Base-by-base conservation (phyloP, 331 rosid species). In the Cydonia oblonga region DNA sequence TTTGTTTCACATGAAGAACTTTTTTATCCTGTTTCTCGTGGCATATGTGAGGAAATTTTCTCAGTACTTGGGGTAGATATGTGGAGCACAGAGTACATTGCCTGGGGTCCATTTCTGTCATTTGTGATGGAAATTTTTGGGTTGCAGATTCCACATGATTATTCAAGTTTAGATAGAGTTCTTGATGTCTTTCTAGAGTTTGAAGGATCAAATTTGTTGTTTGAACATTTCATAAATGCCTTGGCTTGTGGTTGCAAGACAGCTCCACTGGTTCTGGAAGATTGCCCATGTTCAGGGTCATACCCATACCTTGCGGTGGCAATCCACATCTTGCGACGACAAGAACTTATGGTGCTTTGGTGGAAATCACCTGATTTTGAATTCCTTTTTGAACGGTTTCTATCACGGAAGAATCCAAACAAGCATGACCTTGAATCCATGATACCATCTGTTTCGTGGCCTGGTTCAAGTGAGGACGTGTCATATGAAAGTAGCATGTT, bases 391-490 rank as follows among this genome's bases (percentile, higher is more conserved):
- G 96, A 93, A 86, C 96, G 97, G 35, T 93, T 91, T 80, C 84
- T 93, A 56, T 90, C 97, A 33, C 95, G 68, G 74, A 93, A 93
- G 85, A 74, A 79, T 73, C 96, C 95, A 70, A 93, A 87, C 82
- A 93, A 88, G 80, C 86, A 89, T 75, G 98, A 93, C 78, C 96
- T 93, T 70, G 98, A 93, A 81, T 82, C 81, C 70, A 64, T 93
- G 91, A 87, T 93, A 81, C 98, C 98, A 56, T 87, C 90, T 65
- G 97, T 93, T 78, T 91, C 96, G 97, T 93, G 97, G 97, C 91
- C 96, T 72, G 91, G 98, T 81, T 89, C 96, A 56, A 84, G 78
- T 67, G 98, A 93, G 84, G 97, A 93, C 56, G 79, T 83, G 46
- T 85, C 90, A 26, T 81, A 71, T 63, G 98, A 87, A 84, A 85